Conservation (phyloP, 148 eudicot genomes). For the Chenopodium formosanum region DNA sequence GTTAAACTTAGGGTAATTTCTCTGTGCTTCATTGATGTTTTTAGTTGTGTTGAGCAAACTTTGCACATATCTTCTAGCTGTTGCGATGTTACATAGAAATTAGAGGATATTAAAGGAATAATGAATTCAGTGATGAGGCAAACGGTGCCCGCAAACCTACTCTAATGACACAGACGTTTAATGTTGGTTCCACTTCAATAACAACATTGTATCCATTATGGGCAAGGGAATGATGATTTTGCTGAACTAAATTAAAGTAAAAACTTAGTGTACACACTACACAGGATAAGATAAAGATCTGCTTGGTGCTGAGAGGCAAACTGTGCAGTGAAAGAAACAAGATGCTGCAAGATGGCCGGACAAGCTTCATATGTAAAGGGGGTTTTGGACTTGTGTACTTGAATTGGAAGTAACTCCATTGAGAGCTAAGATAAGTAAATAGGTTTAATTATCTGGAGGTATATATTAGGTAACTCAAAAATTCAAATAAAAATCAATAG, state of each 20-base stretch:
- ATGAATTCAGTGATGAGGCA: not conserved
- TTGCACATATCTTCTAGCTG: not conserved
- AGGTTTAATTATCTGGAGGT: not conserved
- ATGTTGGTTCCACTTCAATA: not conserved
- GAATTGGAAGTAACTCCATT: too few species aligned
- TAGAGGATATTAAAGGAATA: not conserved
- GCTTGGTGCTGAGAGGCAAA: not conserved
- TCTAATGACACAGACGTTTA: not conserved
- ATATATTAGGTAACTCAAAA: not conserved
- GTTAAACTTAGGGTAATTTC: slow-evolving; percentile 76
- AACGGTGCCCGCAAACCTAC: not conserved
- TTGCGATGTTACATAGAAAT: not conserved
- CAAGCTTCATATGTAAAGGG: not conserved
- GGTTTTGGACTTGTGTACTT: too few species aligned
- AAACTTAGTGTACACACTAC: not conserved
- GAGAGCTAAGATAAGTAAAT: not conserved
- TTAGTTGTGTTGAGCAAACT: not conserved
- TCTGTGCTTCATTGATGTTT: not conserved
- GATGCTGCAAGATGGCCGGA: not conserved
- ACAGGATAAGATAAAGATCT: not conserved
- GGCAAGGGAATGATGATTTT: not conserved
- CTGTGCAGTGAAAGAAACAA: not conserved
- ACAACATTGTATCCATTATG: not conserved
- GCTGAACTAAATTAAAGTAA: not conserved
- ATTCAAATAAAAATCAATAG: not conserved